Percentiles rank a stretch among this genome's conserved stretches.
phyloP scores from a whole-genome alignment of 75 land plant genomes.

The Chamaecyparis obtusa region DNA sequence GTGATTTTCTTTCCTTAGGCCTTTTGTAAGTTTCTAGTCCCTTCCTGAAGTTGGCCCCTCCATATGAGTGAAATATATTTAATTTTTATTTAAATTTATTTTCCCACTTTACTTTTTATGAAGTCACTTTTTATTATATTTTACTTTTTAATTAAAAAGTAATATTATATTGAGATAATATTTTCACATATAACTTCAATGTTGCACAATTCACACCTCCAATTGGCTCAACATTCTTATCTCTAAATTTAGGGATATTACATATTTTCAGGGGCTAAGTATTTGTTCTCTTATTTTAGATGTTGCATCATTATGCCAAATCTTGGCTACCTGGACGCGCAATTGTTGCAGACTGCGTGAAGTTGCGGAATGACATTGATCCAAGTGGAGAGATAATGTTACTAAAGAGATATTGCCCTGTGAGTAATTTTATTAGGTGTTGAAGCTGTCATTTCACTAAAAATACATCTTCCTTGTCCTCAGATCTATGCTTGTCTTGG shows the following conservation, averaged over 20 bases:
- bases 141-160: no score
- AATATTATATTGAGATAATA: no score
- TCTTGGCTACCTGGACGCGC: constrained; percentile 49
- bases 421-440: constrained; percentile 18
- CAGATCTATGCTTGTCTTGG: background rate
- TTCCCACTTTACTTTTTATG: no score
- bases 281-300: constrained; percentile 18
- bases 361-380: constrained; percentile 33
- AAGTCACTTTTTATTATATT: no score
- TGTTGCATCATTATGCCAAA: constrained; percentile 28
- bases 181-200: no score
- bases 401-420: constrained; percentile 41
- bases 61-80: no score
- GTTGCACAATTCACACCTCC: no score
- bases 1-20: no score
- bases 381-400: constrained; percentile 41
- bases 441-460: background rate
- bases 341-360: constrained; percentile 34
- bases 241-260: background rate
- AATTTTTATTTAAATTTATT: no score
- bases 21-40: no score
- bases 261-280: background rate
- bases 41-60: no score
- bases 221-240: no score
- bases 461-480: background rate